Evolutionary conservation across 1,284 basidiomycete genomes (phyloP).

Genomic region (Apiotrichum sp.): DNA sequence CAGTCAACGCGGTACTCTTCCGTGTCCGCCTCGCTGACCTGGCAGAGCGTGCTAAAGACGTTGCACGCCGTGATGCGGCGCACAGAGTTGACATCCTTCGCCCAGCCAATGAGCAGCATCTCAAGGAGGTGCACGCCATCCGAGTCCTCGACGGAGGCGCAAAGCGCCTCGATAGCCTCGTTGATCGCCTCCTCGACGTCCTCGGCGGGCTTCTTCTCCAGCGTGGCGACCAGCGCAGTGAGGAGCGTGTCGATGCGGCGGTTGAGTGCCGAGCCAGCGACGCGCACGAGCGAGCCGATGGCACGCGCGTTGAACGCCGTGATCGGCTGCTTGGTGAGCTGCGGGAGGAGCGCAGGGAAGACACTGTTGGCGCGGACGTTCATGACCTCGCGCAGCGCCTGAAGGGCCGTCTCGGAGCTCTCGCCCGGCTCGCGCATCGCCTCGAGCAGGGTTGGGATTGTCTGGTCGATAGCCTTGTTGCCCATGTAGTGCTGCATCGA

Average conservation of each 20-base stretch:
- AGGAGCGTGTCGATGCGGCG: constrained; percentile 71
- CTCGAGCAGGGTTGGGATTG: constrained; percentile 88
- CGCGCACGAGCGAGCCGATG: constrained; percentile 80
- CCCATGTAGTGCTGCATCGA: constrained; percentile 80
- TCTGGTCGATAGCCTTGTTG: constrained; percentile 87
- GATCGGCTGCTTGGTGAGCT: constrained; percentile 83
- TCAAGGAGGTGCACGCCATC: constrained; percentile 85
- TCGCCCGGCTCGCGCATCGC: constrained; percentile 86
- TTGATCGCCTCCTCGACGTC: constrained; percentile 68
- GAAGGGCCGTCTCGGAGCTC: constrained; percentile 86
- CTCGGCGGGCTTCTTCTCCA: constrained; percentile 58
- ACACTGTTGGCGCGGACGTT: constrained; percentile 83
- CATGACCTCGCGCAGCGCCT: constrained; percentile 90
- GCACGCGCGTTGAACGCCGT: constrained; percentile 94
- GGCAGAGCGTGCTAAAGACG: constrained; percentile 73
- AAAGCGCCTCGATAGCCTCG: constrained; percentile 57
- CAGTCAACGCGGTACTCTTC: constrained; percentile 86
- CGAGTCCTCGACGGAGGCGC: constrained; percentile 63
- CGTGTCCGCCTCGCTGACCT: constrained; percentile 66
- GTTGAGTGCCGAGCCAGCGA: constrained; percentile 85
- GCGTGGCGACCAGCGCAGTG: constrained; percentile 63
- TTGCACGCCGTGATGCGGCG: constrained; percentile 72
- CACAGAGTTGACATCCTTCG: constrained; percentile 63
- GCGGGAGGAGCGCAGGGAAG: constrained; percentile 96
- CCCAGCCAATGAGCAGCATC: constrained; percentile 84